Conservation (phyloP, 108 stramenopile species). For the Thalassiosira profunda region DNA sequence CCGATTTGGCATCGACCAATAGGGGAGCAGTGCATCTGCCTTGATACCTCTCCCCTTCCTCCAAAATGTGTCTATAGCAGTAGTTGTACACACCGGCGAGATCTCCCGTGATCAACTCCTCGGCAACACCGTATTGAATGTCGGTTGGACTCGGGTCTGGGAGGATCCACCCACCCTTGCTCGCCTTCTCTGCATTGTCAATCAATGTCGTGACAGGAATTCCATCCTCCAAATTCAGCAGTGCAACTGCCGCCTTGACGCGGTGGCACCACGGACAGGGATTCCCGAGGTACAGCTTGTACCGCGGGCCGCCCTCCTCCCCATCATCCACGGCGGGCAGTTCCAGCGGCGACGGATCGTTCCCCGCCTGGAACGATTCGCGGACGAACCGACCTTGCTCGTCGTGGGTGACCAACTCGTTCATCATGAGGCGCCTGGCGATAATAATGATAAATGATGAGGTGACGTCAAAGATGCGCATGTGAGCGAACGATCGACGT, state of each 20-base stretch:
- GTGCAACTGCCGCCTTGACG: conserved; percentile 53
- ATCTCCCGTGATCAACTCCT: conserved; percentile 42
- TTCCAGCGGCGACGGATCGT: conserved; percentile 36
- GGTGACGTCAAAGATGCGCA: too few species aligned
- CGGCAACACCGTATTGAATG: conserved; percentile 5
- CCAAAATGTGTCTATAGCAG: conserved; percentile 44
- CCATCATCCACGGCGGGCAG: background rate
- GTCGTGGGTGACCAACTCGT: conserved; percentile 52
- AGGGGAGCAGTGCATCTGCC: conserved; percentile 93
- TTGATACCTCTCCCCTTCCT: conserved; percentile 47
- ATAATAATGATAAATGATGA: too few species aligned
- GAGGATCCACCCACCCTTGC: conserved; percentile 90
- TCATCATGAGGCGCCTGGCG: conserved; percentile 54
- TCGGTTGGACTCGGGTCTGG: conserved; percentile 16
- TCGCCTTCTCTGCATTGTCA: conserved; percentile 86
- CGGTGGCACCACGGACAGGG: conserved; percentile 91
- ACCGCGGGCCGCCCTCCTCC: conserved; percentile 61
- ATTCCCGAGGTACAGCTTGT: conserved; percentile 94
- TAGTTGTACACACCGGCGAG: conserved; percentile 57
- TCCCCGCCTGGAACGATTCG: conserved; percentile 52
- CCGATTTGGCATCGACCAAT: conserved; percentile 75
- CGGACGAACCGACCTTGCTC: conserved; percentile 48
- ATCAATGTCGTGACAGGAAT: conserved; percentile 68
- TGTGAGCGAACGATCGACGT: too few species aligned
- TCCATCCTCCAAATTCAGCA: conserved; percentile 50